Evolutionary conservation across 2,329 filamentous ascomycete genomes (phyloP).

Genomic region (Huntiella abstrusa): DNA sequence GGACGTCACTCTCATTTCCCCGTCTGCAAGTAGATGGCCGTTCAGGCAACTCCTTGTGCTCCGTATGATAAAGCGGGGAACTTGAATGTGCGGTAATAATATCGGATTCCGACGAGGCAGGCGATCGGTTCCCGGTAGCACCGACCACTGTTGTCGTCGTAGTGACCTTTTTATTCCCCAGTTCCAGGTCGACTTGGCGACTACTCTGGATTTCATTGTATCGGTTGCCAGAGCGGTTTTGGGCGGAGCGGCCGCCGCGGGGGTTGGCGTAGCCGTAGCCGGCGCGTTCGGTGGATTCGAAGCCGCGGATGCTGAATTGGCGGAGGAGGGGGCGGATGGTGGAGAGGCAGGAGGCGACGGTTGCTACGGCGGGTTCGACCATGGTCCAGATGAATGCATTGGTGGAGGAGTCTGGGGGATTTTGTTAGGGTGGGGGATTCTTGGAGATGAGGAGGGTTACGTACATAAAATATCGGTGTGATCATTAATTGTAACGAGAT

Average conservation of each 20-base stretch:
- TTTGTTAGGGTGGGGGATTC: background rate
- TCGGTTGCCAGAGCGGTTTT: conserved; percentile 13
- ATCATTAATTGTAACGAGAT: conserved; percentile 26
- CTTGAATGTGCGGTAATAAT: background rate
- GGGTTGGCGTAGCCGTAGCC: conserved; percentile 5
- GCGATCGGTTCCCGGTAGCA: conserved; percentile 7
- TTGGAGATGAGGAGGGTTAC: conserved; percentile 11
- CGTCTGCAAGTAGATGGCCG: background rate
- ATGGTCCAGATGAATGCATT: conserved; percentile 37
- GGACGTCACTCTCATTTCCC: background rate
- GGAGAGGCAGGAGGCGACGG: conserved; percentile 32
- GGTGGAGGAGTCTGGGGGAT: conserved; percentile 24
- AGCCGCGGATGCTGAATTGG: conserved; percentile 27
- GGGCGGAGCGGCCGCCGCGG: conserved; percentile 16
- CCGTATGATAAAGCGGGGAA: background rate
- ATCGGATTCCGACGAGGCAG: conserved; percentile 7
- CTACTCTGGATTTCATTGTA: conserved; percentile 4
- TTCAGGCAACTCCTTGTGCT: background rate
- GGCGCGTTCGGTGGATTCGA: conserved; percentile 16
- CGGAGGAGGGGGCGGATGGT: conserved; percentile 36
- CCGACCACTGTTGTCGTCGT: conserved; percentile 6
- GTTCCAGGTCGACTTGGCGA: conserved; percentile 5
- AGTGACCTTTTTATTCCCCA: conserved; percentile 7
- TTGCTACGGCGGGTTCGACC: conserved; percentile 37
- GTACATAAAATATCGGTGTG: conserved; percentile 30